phyloP scores from a whole-genome alignment of 1,284 basidiomycete genomes.

The Papiliotrema nemorosa region DNA sequence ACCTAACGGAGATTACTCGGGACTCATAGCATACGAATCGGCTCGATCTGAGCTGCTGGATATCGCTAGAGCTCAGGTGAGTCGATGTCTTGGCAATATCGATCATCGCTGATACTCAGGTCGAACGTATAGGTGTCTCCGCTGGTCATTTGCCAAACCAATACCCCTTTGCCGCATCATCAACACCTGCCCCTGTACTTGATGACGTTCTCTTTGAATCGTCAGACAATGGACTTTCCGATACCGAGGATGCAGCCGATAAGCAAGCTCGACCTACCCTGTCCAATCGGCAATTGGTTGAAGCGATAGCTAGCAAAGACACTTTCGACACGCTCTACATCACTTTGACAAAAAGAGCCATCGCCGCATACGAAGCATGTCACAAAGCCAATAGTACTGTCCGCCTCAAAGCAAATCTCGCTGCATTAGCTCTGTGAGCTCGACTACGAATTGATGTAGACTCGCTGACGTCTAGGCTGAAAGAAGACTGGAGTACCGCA shows the following conservation, averaged over 20 bases:
- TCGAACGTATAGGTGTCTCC: slow-evolving; percentile 42
- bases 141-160: slow-evolving; percentile 35
- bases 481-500: slow-evolving; percentile 27
- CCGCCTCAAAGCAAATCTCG: slow-evolving; percentile 75
- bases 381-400: slow-evolving; percentile 78
- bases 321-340: slow-evolving; percentile 72
- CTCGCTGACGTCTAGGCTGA: slow-evolving; percentile 11
- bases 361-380: slow-evolving; percentile 74
- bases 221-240: slow-evolving; percentile 20
- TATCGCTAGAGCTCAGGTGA: slow-evolving; percentile 42
- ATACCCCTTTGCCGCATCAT: slow-evolving; percentile 34
- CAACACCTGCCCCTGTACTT: slow-evolving; percentile 8
- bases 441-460: background rate
- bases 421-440: slow-evolving; percentile 77
- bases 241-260: slow-evolving; percentile 10
- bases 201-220: slow-evolving; percentile 39
- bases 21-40: slow-evolving; percentile 52
- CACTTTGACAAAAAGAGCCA: slow-evolving; percentile 68
- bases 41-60: slow-evolving; percentile 44
- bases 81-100: background rate
- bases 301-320: slow-evolving; percentile 59
- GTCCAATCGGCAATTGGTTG: slow-evolving; percentile 62
- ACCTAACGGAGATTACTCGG: slow-evolving; percentile 55
- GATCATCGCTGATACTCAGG: slow-evolving; percentile 15
- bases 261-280: slow-evolving; percentile 47